Evolutionary conservation across 2,329 filamentous ascomycete genomes (phyloP).

Genomic region (Pleoardoris graminearum): DNA sequence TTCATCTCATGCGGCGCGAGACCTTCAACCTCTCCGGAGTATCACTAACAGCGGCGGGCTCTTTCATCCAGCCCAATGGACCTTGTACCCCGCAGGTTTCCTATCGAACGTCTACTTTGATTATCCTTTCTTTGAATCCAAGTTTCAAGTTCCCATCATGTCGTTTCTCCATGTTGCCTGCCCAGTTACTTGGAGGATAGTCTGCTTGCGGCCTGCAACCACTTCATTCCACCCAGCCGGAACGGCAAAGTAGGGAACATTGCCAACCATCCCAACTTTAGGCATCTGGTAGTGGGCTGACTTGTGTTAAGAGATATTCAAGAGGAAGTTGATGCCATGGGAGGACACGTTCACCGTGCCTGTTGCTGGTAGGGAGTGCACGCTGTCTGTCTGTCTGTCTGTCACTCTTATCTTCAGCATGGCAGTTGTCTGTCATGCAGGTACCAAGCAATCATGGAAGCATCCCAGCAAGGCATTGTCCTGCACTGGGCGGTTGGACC

Average conservation of each 20-base stretch:
- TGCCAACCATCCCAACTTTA: conserved; percentile 2
- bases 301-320: conserved; percentile 7
- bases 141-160: not conserved
- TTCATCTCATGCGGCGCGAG: not conserved
- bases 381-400: not conserved
- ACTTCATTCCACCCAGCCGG: conserved; percentile 13
- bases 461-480: conserved; percentile 1
- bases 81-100: conserved; percentile 14
- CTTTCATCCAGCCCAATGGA: conserved; percentile 25
- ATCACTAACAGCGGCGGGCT: not conserved
- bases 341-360: not conserved
- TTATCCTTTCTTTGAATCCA: not conserved
- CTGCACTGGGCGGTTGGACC: not conserved
- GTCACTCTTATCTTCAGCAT: not conserved
- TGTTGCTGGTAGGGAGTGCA: not conserved
- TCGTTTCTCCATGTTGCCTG: not conserved
- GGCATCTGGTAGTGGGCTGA: not conserved
- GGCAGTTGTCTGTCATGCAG: not conserved
- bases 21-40: not conserved
- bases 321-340: not conserved
- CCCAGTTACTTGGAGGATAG: not conserved
- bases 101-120: conserved; percentile 11
- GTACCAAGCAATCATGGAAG: not conserved
- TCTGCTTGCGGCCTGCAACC: conserved; percentile 18
- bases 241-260: not conserved